Base-by-base conservation (phyloP, 768 basidiomycete species). In the Tylopilus cervinicoccineus region DNA sequence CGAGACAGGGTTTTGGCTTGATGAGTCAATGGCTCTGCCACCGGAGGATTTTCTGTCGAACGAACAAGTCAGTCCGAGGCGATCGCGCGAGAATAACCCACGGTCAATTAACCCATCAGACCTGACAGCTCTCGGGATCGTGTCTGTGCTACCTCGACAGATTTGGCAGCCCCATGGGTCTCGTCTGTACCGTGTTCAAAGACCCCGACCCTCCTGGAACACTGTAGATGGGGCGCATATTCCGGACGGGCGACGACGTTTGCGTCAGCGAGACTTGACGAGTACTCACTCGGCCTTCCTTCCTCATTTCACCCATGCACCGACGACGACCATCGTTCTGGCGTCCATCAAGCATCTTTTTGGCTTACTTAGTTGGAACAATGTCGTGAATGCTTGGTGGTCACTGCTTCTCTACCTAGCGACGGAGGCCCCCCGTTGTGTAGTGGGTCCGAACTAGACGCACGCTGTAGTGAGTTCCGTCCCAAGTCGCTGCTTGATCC, bases 211-310 rank as follows among this genome's bases (percentile, higher is more conserved):
- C n/a, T n/a, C n/a, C n/a, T n/a, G n/a, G n/a, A n/a, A n/a, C n/a
- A n/a, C n/a, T n/a, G n/a, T n/a, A n/a, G n/a, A n/a, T n/a, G n/a
- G n/a, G n/a, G 84, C 14, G 79, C 83, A 6, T 89, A 83, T 58
- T 76, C 84, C 0, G 85, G 86, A 10, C 88, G 88, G 60, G 88
- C 85, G 6, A 80, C 79, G 16, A 89, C 85, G 22, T 88, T 88
- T 58, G 81, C 83, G 77, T 83, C 53, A 45, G 79, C 71, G 17
- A 26, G 28, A 40, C 14, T 14, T 38, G 29, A 26, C 27, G 32
- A 14, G 19, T 40, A 22, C 28, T 27, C 40, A 22, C 28, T 27
- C 26, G 4, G 16, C 20, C 10, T n/a, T 42, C 31, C 10, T 41
- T 29, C 39, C 51, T 52, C 38, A 51, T 22, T 31, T 19, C 51